Percentiles rank a stretch among this genome's conserved stretches.
Conservation (phyloP, 257 asterid species). For the Nicotiana sylvestris region DNA sequence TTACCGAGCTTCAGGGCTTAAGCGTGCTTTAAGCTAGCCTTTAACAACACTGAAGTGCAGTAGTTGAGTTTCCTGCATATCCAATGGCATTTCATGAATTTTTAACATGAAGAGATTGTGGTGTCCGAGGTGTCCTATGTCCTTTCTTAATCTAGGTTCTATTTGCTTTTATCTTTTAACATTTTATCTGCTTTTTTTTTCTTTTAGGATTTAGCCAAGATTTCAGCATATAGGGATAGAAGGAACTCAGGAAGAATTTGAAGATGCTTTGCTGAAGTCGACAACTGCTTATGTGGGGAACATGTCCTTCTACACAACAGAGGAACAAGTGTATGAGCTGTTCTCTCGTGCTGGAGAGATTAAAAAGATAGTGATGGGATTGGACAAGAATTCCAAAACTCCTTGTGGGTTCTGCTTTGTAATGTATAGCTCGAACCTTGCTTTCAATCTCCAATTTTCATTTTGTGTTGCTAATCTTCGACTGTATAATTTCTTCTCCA, state of each 20-base stretch:
- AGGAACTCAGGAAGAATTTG: neutral
- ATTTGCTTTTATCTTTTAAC: neutral
- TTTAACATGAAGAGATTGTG: neutral
- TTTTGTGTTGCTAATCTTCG: too few species aligned
- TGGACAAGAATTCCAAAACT: slow-evolving; percentile 83
- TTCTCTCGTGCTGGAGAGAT: too few species aligned
- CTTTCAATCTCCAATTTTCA: neutral
- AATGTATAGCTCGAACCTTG: slow-evolving; percentile 38
- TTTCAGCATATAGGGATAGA: slow-evolving; percentile 84
- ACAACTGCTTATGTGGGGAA: too few species aligned
- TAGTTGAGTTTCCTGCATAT: neutral
- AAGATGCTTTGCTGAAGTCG: too few species aligned
- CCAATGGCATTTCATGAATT: neutral
- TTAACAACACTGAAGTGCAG: too few species aligned
- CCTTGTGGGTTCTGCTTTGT: slow-evolving; percentile 96
- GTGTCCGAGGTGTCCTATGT: neutral
- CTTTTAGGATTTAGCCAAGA: slow-evolving; percentile 65
- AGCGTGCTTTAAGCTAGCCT: too few species aligned
- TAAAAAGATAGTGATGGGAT: slow-evolving; percentile 49
- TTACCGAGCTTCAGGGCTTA: too few species aligned
- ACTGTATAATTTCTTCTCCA: too few species aligned
- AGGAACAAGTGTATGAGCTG: too few species aligned
- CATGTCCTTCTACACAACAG: too few species aligned
- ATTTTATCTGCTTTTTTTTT: neutral
- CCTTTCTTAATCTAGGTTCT: neutral